Conservation (phyloP, 169 alveolate species). For the Babesia ovis region DNA sequence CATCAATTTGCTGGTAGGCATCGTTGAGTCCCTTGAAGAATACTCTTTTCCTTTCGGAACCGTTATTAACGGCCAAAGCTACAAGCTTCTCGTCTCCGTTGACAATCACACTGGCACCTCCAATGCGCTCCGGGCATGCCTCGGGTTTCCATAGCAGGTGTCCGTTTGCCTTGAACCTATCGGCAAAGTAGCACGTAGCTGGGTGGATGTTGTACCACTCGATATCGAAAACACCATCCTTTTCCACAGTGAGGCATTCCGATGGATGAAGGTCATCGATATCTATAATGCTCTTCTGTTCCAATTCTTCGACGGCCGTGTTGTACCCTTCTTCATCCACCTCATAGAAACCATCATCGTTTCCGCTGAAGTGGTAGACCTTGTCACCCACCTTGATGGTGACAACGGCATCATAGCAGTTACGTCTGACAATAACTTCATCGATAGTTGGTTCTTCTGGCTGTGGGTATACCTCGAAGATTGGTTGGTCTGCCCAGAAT, state of each 20-base stretch:
- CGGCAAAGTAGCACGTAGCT: constrained; percentile 1
- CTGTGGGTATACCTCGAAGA: not conserved
- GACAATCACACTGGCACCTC: constrained; percentile 2
- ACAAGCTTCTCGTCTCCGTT: constrained; percentile 15
- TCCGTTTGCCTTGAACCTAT: not conserved
- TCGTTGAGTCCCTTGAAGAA: not conserved
- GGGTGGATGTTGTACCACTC: constrained; percentile 12
- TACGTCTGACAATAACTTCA: constrained; percentile 5
- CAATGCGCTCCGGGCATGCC: constrained; percentile 5
- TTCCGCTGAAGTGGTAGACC: not conserved
- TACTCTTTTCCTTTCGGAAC: not conserved
- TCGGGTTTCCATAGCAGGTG: not conserved
- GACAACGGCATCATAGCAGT: constrained; percentile 14
- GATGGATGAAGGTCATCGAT: not conserved
- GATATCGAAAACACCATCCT: not conserved
- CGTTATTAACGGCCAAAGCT: not conserved
- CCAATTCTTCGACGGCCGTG: not conserved
- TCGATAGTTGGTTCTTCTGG: not conserved
- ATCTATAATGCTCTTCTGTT: not conserved
- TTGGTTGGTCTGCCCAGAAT: not conserved
- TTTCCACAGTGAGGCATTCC: not conserved
- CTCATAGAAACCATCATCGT: not conserved
- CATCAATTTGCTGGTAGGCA: not conserved
- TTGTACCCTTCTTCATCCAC: not conserved
- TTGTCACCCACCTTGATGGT: not conserved